Base-by-base conservation (phyloP, 1,284 basidiomycete genomes). In the Pyrrhoderma lamaoense region DNA sequence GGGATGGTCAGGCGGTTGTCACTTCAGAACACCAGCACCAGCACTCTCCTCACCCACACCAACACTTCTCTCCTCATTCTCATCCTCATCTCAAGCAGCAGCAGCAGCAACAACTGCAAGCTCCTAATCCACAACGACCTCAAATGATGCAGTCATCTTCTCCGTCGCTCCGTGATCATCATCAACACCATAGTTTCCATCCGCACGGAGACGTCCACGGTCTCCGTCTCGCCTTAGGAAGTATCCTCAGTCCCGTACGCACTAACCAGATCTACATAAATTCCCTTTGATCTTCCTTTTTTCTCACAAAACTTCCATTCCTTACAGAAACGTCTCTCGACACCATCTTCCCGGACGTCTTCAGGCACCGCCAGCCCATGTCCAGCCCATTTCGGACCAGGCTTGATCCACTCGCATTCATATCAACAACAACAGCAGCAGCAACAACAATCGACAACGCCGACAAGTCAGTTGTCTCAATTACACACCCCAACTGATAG, bases 231-330 rank as follows among this genome's bases (percentile, higher is more conserved):
- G 74, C 70, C 1, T 59, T 77, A 45, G 75, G 75, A 31, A 77
- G 72, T 57, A 75, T 77, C 16, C 59, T 77, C 13, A 64, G 69
- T 36, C 73, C 74, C 56, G 74, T 75, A 58, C 62, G 73, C 66
- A 7, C 14, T 40, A 7, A 16, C 25, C 34, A 35, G 8, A 2
- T 25, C 40, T 21, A 7, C 16, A 8, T 18, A 21, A 47, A 36
- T 46, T 25, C 45, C 16, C 43, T 37, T 9, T 51, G 13, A 18
- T 34, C 44, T 45, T 51, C 42, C 19, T 48, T 44, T 54, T 44
- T 16, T 27, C 45, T 18, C 18, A 40, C 27, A 25, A n/a, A n/a
- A n/a, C n/a, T n/a, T 38, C 22, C 16, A 1, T 9, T 9, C 14
- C 13, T 11, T 43, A 43, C 49, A 74, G 71, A 75, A 74, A 71